Percentiles rank a stretch among this genome's conserved stretches.
These are phyloP conservation scores for Phytophthora constricta DNA, from an alignment of 352 stramenopile species.

Conservation along the genomic window DNA sequence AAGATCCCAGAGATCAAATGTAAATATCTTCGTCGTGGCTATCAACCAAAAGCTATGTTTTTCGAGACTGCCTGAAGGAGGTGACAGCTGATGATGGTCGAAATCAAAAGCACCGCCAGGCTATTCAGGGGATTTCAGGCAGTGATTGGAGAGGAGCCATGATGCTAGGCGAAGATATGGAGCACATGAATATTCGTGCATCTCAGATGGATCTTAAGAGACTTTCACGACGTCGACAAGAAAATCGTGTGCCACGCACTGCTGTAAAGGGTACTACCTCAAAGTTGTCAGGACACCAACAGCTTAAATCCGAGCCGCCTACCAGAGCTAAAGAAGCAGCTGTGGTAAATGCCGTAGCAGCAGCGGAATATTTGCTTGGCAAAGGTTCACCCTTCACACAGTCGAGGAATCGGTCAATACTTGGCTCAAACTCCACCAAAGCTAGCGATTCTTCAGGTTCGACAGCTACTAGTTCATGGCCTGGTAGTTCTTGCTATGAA, in stretches of 20 bases:
- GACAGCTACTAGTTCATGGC: constrained; percentile 9
- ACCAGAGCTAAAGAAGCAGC: constrained; percentile 29
- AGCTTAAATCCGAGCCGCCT: not conserved
- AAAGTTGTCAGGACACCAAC: constrained; percentile 16
- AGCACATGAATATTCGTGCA: constrained; percentile 45
- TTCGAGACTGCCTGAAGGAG: constrained; percentile 63
- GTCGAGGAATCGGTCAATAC: constrained; percentile 9
- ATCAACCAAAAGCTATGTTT: constrained; percentile 71
- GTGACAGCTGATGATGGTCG: constrained; percentile 7
- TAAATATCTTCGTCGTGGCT: constrained; percentile 65
- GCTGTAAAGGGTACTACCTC: not conserved
- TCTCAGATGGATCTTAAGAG: constrained; percentile 53
- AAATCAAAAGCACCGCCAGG: constrained; percentile 22
- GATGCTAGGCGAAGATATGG: constrained; percentile 41
- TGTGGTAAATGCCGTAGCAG: constrained; percentile 45
- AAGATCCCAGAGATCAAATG: constrained; percentile 71
- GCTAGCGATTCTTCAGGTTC: not conserved
- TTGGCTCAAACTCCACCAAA: constrained; percentile 10
- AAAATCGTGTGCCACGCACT: constrained; percentile 13
- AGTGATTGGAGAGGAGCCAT: constrained; percentile 41
- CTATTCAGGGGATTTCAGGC: constrained; percentile 19
- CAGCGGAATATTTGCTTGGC: constrained; percentile 51
- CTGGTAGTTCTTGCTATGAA: constrained; percentile 26
- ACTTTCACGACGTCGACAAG: constrained; percentile 39
- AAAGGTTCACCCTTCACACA: constrained; percentile 17